Percentiles rank a stretch among this genome's conserved stretches.
These are phyloP conservation scores for Halenospora varia DNA, from an alignment of 495 filamentous ascomycete species.

Conservation along the genomic window DNA sequence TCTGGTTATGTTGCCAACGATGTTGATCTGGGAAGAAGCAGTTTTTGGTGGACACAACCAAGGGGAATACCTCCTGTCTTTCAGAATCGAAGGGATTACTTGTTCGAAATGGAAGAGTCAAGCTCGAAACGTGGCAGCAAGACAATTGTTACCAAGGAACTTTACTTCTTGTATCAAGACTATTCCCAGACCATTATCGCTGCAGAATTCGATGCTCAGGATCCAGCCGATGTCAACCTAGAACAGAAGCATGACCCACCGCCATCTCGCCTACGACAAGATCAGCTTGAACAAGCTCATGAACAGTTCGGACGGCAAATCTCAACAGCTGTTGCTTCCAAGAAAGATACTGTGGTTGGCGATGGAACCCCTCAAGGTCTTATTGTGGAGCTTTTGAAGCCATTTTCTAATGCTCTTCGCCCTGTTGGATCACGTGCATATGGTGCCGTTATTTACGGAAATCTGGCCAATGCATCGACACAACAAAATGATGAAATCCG, in stretches of 20 bases:
- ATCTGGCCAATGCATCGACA: conserved; percentile 87
- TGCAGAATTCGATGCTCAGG: conserved; percentile 70
- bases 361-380: conserved; percentile 78
- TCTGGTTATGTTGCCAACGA: conserved; percentile 81
- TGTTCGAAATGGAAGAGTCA: conserved; percentile 79
- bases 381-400: conserved; percentile 70
- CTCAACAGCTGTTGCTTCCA: conserved; percentile 57
- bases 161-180: conserved; percentile 86
- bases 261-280: conserved; percentile 80
- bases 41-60: conserved; percentile 80
- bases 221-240: conserved; percentile 64
- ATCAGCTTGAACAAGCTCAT: conserved; percentile 85
- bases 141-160: conserved; percentile 66
- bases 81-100: conserved; percentile 77
- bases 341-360: conserved; percentile 75
- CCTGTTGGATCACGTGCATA: conserved; percentile 86
- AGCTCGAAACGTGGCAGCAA: conserved; percentile 63
- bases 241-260: conserved; percentile 88
- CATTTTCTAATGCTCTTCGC: conserved; percentile 66
- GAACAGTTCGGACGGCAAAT: conserved; percentile 72
- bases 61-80: conserved; percentile 74
- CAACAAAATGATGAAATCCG: conserved; percentile 92
- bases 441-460: conserved; percentile 88
- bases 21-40: conserved; percentile 67
- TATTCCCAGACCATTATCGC: conserved; percentile 93